These are phyloP conservation scores for Mycena metata DNA, from an alignment of 768 basidiomycete genomes.

Conservation along the genomic window DNA sequence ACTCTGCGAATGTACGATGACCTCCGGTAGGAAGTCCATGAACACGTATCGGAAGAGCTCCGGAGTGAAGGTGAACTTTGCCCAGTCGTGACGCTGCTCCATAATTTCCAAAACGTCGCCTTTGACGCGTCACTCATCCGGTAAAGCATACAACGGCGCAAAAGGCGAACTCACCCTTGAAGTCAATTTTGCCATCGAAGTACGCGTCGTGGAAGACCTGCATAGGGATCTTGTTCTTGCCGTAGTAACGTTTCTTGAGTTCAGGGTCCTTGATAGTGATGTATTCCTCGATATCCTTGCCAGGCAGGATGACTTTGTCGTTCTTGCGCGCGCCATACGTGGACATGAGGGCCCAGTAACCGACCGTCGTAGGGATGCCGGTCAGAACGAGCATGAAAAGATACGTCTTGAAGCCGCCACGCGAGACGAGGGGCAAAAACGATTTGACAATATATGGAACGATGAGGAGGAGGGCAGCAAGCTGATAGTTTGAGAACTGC, in stretches of 20 bases:
- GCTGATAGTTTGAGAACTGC: slow-evolving; percentile 84
- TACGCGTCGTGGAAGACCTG: slow-evolving; percentile 98
- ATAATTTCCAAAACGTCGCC: slow-evolving; percentile 94
- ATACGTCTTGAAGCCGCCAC: slow-evolving; percentile 90
- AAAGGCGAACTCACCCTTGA: slow-evolving; percentile 77
- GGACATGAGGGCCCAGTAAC: slow-evolving; percentile 93
- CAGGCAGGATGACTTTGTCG: slow-evolving; percentile 87
- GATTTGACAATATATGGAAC: slow-evolving; percentile 90
- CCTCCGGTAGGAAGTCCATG: slow-evolving; percentile 89
- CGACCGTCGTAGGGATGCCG: slow-evolving; percentile 82
- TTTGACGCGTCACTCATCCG: slow-evolving; percentile 45
- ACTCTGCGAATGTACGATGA: slow-evolving; percentile 88
- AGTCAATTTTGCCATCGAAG: slow-evolving; percentile 95
- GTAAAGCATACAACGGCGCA: slow-evolving; percentile 12
- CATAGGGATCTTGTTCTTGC: slow-evolving; percentile 95
- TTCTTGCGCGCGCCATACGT: slow-evolving; percentile 85
- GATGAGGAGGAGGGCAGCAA: slow-evolving; percentile 81
- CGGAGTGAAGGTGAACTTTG: slow-evolving; percentile 89
- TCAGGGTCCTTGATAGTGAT: slow-evolving; percentile 90
- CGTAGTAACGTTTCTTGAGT: slow-evolving; percentile 83
- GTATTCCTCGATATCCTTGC: slow-evolving; percentile 89
- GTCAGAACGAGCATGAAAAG: slow-evolving; percentile 81
- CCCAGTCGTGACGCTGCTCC: slow-evolving; percentile 97
- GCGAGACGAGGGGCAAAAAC: slow-evolving; percentile 83
- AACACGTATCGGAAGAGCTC: slow-evolving; percentile 97